phyloP scores from a whole-genome alignment of 2,329 filamentous ascomycete species.

The Fusarium sp. region DNA sequence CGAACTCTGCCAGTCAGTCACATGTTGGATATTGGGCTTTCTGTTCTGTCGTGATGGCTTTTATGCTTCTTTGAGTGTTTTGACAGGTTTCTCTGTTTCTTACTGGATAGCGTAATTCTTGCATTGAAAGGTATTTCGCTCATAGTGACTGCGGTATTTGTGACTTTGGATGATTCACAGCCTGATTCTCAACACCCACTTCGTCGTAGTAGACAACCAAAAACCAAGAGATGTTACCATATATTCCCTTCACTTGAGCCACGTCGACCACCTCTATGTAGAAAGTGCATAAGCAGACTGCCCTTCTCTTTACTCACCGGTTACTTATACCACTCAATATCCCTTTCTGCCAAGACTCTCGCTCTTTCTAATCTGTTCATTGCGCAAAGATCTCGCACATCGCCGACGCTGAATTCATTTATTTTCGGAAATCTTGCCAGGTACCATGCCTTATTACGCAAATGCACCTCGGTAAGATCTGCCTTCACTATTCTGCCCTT shows the following conservation, averaged over 20 bases:
- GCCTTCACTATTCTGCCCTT: no score
- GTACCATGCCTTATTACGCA: no score
- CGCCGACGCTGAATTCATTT: fast-evolving
- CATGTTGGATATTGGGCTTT: background rate
- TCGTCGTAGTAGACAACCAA: background rate
- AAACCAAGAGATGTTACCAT: background rate
- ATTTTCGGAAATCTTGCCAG: no score
- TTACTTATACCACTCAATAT: background rate
- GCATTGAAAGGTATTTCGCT: no score
- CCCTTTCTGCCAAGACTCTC: background rate
- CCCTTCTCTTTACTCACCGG: background rate
- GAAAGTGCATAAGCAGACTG: background rate
- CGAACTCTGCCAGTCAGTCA: background rate
- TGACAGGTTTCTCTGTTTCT: background rate
- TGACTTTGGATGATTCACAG: background rate
- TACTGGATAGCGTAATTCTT: no score
- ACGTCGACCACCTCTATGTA: background rate
- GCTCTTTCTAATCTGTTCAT: no score
- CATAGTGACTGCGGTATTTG: no score
- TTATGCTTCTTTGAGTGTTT: background rate
- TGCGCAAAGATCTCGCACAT: no score
- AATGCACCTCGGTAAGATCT: no score
- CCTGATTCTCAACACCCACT: background rate
- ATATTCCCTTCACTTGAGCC: background rate
- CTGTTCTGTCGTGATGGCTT: background rate